Conservation (phyloP, 192 early-diverging fungal genomes). For the Coemansia reversa region DNA sequence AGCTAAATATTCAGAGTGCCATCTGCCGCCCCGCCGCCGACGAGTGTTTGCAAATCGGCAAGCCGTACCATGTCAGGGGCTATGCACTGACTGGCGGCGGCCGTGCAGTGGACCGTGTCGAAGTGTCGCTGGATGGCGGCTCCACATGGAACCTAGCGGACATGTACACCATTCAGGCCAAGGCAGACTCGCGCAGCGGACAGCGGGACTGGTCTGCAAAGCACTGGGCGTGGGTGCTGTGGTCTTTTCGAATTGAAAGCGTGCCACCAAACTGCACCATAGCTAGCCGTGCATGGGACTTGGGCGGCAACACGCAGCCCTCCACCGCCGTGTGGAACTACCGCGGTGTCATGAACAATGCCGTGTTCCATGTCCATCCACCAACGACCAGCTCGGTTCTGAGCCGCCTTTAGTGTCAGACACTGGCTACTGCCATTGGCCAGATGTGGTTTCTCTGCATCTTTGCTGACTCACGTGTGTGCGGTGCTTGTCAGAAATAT, state of each 20-base stretch:
- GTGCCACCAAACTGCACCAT: slow-evolving; percentile 56
- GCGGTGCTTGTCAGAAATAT: not conserved
- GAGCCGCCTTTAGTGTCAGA: slow-evolving; percentile 15
- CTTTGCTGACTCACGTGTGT: slow-evolving; percentile 4
- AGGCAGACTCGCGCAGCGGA: not conserved
- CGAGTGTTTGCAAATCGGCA: slow-evolving; percentile 35
- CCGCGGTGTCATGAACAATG: slow-evolving; percentile 78
- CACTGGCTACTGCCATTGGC: not conserved
- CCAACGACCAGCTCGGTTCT: slow-evolving; percentile 3
- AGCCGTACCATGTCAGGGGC: slow-evolving; percentile 59
- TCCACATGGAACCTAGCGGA: slow-evolving; percentile 73
- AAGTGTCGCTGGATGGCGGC: slow-evolving; percentile 80
- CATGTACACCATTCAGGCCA: slow-evolving; percentile 47
- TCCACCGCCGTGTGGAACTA: slow-evolving; percentile 75
- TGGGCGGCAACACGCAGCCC: slow-evolving; percentile 84
- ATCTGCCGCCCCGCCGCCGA: slow-evolving; percentile 65
- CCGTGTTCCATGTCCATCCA: slow-evolving; percentile 51
- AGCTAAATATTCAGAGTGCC: slow-evolving; percentile 79
- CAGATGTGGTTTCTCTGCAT: not conserved
- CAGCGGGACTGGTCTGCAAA: slow-evolving; percentile 38
- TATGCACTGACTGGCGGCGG: slow-evolving; percentile 83
- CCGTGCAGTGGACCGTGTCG: slow-evolving; percentile 70
- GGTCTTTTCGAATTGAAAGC: slow-evolving; percentile 62
- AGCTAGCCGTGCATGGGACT: slow-evolving; percentile 78
- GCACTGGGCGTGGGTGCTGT: slow-evolving; percentile 86